Evolutionary conservation across 2,329 filamentous ascomycete genomes (phyloP), one percentile per base, ranked within the genome.

Genomic region (Claviceps humidiphila): DNA sequence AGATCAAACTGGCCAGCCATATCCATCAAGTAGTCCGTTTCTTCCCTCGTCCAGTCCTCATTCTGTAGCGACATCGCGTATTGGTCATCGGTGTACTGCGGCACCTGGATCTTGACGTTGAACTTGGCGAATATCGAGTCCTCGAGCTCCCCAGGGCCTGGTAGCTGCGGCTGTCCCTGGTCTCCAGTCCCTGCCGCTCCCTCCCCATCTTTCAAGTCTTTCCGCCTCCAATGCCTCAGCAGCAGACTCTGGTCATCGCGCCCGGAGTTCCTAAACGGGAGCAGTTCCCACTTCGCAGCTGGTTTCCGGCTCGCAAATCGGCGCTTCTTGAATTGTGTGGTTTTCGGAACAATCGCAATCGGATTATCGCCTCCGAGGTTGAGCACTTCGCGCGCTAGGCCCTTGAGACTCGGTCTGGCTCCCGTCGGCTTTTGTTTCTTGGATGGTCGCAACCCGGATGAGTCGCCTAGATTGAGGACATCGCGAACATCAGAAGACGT

Each of bases 1-100:
- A 95, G 76, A 63, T 95, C 89, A 63, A 83, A 95, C 47, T 90
- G 85, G 53, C 77, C 77, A 14, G 81, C 87, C 39, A 91, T 66
- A 3, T 80, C 73, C 64, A 97, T 78, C 56, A 98, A 70, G 63
- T 96, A 96, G 64, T 96, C 89, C 8, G 93, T 98, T 69, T 98
- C 93, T 60, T 93, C 85, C 62, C 85, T 88, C 14, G 86, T 84
- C 93, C 93, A 98, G 59, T 91, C 83, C 14, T 80, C 73, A 62
- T 76, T 85, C 59, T 82, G 77, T 49, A 98, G 69, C 56, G 85
- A 80, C 53, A 81, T 75, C 55, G 84, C 78, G 68, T 98, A 98
- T 65, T 95, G 85, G 56, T 90, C 87, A 57, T 94, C 85, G 55
- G 80, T 89, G 68, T 97, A 97, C 55, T 82, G 76, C 0, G 90